Conservation (phyloP, 768 basidiomycete species). For the Rhizopogon rudus region DNA sequence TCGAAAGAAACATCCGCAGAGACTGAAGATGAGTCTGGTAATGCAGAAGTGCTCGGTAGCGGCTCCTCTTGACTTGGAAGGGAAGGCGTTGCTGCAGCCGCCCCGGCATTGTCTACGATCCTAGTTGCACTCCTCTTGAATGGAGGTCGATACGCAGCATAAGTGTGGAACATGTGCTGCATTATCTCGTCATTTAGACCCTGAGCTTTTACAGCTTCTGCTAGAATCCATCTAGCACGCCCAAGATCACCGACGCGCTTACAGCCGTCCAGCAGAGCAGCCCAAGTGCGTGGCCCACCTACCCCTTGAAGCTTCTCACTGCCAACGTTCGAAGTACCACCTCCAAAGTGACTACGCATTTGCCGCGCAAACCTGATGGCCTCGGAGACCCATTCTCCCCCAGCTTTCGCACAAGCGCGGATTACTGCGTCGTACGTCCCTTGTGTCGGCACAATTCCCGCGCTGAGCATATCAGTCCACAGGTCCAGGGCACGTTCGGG, state of each 20-base stretch:
- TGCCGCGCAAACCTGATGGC: slow-evolving; percentile 79
- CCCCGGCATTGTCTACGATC: slow-evolving; percentile 26
- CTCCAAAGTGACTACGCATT: slow-evolving; percentile 78
- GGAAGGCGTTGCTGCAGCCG: slow-evolving; percentile 5
- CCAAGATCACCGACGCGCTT: slow-evolving; percentile 82
- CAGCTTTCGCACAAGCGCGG: slow-evolving; percentile 69
- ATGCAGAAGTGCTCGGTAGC: slow-evolving; percentile 1
- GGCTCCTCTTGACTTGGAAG: background rate
- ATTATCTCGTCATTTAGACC: slow-evolving; percentile 62
- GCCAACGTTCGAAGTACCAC: slow-evolving; percentile 33
- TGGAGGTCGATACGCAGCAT: slow-evolving; percentile 74
- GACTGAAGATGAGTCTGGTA: background rate
- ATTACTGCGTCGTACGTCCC: slow-evolving; percentile 81
- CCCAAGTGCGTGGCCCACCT: slow-evolving; percentile 60
- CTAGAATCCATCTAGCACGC: slow-evolving; percentile 85
- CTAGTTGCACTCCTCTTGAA: slow-evolving; percentile 51
- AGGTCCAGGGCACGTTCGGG: slow-evolving; percentile 92
- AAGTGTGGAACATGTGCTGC: slow-evolving; percentile 83
- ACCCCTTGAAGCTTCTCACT: slow-evolving; percentile 29
- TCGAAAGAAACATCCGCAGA: background rate
- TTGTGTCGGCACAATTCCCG: slow-evolving; percentile 53
- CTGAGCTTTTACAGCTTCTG: slow-evolving; percentile 52
- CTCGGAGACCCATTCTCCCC: slow-evolving; percentile 68
- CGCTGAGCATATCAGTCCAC: slow-evolving; percentile 90
- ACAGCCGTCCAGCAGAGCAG: slow-evolving; percentile 84